phyloP scores from a whole-genome alignment of 192 early-diverging fungal genomes.

The Funneliformis mosseae region DNA sequence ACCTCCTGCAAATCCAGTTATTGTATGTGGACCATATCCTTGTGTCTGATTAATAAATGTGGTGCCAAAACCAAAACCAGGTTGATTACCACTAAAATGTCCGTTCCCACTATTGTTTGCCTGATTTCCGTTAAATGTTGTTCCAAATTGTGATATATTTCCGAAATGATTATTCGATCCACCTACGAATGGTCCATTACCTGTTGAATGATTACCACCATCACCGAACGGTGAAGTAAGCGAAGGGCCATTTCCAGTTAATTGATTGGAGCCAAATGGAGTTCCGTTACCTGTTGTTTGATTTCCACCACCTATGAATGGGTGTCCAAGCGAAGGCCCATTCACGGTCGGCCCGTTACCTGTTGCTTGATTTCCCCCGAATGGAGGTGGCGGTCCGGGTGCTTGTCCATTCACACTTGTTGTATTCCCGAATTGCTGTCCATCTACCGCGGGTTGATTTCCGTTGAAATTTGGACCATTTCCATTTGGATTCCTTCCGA shows the following conservation, averaged over 20 bases:
- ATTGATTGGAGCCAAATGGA: background rate
- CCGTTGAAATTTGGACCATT: background rate
- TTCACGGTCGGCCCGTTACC: background rate
- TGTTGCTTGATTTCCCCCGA: background rate
- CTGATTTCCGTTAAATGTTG: background rate
- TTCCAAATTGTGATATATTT: background rate
- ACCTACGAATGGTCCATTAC: background rate
- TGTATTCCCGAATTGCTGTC: background rate
- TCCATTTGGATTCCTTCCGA: background rate
- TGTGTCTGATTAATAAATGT: background rate
- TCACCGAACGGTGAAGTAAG: background rate
- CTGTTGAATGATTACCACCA: background rate
- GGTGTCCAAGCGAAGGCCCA: background rate
- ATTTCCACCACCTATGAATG: background rate
- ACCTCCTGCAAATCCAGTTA: background rate
- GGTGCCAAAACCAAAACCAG: background rate
- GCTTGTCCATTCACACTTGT: background rate
- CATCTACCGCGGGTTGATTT: background rate
- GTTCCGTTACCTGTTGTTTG: background rate
- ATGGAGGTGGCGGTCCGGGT: background rate
- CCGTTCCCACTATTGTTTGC: background rate
- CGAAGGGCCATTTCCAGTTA: background rate
- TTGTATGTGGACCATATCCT: background rate
- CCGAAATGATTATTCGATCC: background rate
- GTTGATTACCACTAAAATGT: background rate